phyloP scores from a whole-genome alignment of 345 rosid genomes.

The Eucalyptus tenuipes region DNA sequence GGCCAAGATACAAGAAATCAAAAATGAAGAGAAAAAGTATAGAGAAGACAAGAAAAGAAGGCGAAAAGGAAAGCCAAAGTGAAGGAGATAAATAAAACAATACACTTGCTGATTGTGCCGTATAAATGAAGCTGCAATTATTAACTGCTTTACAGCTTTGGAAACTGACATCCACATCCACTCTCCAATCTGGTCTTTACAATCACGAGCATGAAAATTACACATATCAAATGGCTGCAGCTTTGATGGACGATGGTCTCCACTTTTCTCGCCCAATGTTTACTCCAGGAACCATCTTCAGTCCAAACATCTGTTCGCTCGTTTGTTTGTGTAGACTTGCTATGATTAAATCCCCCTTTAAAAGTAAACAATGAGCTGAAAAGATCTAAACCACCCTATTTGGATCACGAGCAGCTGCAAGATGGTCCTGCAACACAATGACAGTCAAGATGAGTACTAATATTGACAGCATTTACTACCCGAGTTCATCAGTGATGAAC shows the following conservation, averaged over 20 bases:
- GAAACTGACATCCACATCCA: neutral
- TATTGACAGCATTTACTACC: neutral
- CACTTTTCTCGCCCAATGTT: neutral
- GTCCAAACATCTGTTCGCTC: neutral
- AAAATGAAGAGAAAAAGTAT: neutral
- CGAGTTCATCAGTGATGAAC: neutral
- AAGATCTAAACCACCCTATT: constrained; percentile 32
- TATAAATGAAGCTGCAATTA: neutral
- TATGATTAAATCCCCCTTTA: neutral
- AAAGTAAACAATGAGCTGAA: neutral
- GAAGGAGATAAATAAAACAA: neutral
- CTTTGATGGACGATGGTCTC: neutral
- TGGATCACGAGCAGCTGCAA: constrained; percentile 68
- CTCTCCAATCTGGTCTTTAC: neutral
- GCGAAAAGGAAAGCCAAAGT: neutral
- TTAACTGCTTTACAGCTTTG: neutral
- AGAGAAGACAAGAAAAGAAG: neutral
- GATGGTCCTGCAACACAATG: constrained; percentile 50
- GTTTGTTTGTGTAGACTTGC: neutral
- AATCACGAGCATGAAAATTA: neutral
- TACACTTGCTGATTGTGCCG: neutral
- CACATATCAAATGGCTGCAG: neutral
- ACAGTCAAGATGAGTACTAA: neutral
- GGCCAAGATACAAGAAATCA: neutral
- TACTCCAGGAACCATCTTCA: neutral